phyloP scores from a whole-genome alignment of 1,139 yeast genomes.

The Candida sojae region DNA sequence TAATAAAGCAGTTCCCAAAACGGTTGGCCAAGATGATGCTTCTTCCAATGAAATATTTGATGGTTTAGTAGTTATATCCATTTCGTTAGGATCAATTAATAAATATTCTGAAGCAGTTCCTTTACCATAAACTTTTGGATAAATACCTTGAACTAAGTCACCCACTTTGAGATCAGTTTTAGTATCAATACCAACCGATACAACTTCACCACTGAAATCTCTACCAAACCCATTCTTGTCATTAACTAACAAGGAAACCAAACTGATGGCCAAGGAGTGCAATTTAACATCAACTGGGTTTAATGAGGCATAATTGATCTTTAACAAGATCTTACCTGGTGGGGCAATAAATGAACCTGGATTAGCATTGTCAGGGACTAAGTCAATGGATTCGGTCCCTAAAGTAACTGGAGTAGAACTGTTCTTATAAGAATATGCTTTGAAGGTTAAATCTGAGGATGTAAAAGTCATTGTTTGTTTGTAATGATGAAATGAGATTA shows the following conservation, averaged over 20 bases:
- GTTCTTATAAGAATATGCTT: conserved; percentile 20
- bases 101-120: conserved; percentile 54
- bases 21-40: conserved; percentile 61
- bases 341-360: conserved; percentile 38
- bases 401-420: conserved; percentile 14
- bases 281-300: conserved; percentile 70
- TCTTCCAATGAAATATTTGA: conserved; percentile 45
- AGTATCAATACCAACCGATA: conserved; percentile 49
- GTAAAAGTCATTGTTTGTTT: conserved; percentile 17
- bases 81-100: conserved; percentile 41
- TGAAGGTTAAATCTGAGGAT: conserved; percentile 16
- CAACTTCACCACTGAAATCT: conserved; percentile 69
- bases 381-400: conserved; percentile 15
- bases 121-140: conserved; percentile 41
- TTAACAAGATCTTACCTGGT: conserved; percentile 52
- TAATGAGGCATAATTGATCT: conserved; percentile 58
- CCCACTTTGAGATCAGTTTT: conserved; percentile 47
- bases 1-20: conserved; percentile 58
- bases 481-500: neutral
- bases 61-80: conserved; percentile 49
- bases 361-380: conserved; percentile 20
- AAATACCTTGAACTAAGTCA: conserved; percentile 65
- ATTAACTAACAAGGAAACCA: conserved; percentile 1
- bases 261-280: conserved; percentile 31
- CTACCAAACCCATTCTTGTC: conserved; percentile 53